These are phyloP conservation scores for Sungouiella thailandica DNA, from an alignment of 805 yeast genomes.

Conservation along the genomic window DNA sequence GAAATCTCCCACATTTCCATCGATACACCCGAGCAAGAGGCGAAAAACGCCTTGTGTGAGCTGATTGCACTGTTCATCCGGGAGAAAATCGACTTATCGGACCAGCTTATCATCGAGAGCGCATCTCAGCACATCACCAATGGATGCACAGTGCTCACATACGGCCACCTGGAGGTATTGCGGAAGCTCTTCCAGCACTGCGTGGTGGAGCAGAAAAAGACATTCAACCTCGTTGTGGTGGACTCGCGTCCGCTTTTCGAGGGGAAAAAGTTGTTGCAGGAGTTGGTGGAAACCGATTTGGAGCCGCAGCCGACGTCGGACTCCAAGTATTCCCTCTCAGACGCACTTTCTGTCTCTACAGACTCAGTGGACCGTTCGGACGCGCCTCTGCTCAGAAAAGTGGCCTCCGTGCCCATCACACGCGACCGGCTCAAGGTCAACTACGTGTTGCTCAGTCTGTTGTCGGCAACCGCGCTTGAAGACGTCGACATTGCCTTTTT, in stretches of 20 bases:
- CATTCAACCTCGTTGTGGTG: conserved; percentile 76
- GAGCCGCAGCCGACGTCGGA: conserved; percentile 14
- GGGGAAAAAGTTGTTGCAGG: conserved; percentile 72
- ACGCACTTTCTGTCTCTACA: too few species aligned
- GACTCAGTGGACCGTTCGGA: too few species aligned
- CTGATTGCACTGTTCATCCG: conserved; percentile 76
- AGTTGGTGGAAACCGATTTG: conserved; percentile 45
- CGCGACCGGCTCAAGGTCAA: conserved; percentile 63
- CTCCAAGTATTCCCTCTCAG: too few species aligned
- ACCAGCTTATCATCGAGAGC: conserved; percentile 70
- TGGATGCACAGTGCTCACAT: conserved; percentile 78
- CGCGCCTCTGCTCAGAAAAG: conserved; percentile 12
- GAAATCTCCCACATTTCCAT: conserved; percentile 80
- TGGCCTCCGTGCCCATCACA: conserved; percentile 27
- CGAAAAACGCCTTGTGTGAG: conserved; percentile 58
- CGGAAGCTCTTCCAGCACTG: conserved; percentile 69
- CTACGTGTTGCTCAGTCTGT: conserved; percentile 73
- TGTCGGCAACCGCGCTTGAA: conserved; percentile 69
- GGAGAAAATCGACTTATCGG: conserved; percentile 83
- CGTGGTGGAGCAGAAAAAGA: conserved; percentile 50
- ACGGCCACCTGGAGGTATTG: conserved; percentile 83
- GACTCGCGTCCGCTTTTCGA: conserved; percentile 94
- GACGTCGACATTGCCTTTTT: conserved; percentile 87
- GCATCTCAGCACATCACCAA: conserved; percentile 74
- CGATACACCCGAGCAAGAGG: conserved; percentile 60